Evolutionary conservation across 202 grass and related monocot genomes (phyloP), one percentile per base, ranked within the genome.

Genomic region (Dendrocalamus latiflorus): DNA sequence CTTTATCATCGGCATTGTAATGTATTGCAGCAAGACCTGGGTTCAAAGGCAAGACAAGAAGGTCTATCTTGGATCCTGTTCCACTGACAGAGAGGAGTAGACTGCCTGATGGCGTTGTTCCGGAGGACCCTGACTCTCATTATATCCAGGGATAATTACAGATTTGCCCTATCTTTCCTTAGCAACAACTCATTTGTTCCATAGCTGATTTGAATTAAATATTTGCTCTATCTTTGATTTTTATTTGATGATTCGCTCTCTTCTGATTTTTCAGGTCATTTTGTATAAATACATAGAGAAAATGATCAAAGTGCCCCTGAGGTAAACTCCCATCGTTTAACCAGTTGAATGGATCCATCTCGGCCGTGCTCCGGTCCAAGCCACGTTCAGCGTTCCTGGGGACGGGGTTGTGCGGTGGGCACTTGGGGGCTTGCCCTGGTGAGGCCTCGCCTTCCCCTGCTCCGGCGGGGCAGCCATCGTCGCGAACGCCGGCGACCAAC

Each of bases 121-220:
- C 70, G 4, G 95, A 98, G 87, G 95, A 98, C 77, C 95, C 95
- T 65, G 95, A 98, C 66, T 98, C 95, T 49, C 95, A 95, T 76
- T 98, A 92, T 81, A 86, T 98, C n/a, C n/a, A n/a, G n/a, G n/a
- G n/a, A n/a, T n/a, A n/a, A n/a, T n/a, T n/a, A n/a, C n/a, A n/a
- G n/a, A n/a, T n/a, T n/a, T n/a, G n/a, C n/a, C n/a, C n/a, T n/a
- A n/a, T n/a, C n/a, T n/a, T n/a, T n/a, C n/a, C n/a, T n/a, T n/a
- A n/a, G n/a, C n/a, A n/a, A n/a, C n/a, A n/a, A n/a, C n/a, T n/a
- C n/a, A n/a, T n/a, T n/a, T n/a, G n/a, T n/a, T n/a, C n/a, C n/a
- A n/a, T n/a, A n/a, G n/a, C n/a, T n/a, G n/a, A n/a, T n/a, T n/a
- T n/a, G n/a, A n/a, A n/a, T n/a, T n/a, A n/a, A n/a, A n/a, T n/a